Conservation (phyloP, 2,329 filamentous ascomycete species). For the Mollisiaceae sp. region DNA sequence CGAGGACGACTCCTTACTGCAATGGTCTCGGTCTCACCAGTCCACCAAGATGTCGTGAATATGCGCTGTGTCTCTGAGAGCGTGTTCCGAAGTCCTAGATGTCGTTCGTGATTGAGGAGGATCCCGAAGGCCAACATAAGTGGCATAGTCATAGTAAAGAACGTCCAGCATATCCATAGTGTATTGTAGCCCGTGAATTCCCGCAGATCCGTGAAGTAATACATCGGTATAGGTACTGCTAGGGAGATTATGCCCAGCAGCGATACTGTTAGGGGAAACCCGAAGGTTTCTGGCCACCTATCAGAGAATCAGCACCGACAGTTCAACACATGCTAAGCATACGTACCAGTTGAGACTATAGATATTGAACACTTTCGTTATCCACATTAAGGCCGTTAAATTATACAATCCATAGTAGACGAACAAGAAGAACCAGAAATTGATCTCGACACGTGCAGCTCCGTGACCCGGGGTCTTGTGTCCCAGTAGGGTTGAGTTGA, state of each 20-base stretch:
- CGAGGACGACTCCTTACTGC: conserved; percentile 47
- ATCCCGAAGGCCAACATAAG: conserved; percentile 69
- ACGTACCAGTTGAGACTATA: conserved; percentile 69
- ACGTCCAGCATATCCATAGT: conserved; percentile 72
- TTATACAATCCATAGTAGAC: conserved; percentile 75
- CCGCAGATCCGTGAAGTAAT: conserved; percentile 56
- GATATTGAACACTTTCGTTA: conserved; percentile 74
- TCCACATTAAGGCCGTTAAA: conserved; percentile 70
- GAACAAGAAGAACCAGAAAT: conserved; percentile 75
- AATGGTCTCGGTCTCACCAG: conserved; percentile 56
- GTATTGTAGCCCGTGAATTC: conserved; percentile 67
- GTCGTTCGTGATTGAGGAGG: conserved; percentile 66
- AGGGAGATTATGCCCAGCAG: conserved; percentile 66
- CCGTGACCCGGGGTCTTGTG: conserved; percentile 65
- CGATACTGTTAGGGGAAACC: conserved; percentile 67
- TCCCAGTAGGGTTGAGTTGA: conserved; percentile 29
- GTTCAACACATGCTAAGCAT: background rate
- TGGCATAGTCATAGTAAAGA: conserved; percentile 71
- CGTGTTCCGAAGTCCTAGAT: conserved; percentile 63
- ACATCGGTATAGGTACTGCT: conserved; percentile 63
- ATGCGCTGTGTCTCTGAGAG: conserved; percentile 71
- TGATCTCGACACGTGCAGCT: conserved; percentile 65
- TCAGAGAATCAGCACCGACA: background rate
- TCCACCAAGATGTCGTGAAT: conserved; percentile 70
- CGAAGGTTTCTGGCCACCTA: conserved; percentile 66